Percentiles rank a stretch among this genome's conserved stretches.
Conservation (phyloP, 2,329 filamentous ascomycete species). For the Penicillium sp. region DNA sequence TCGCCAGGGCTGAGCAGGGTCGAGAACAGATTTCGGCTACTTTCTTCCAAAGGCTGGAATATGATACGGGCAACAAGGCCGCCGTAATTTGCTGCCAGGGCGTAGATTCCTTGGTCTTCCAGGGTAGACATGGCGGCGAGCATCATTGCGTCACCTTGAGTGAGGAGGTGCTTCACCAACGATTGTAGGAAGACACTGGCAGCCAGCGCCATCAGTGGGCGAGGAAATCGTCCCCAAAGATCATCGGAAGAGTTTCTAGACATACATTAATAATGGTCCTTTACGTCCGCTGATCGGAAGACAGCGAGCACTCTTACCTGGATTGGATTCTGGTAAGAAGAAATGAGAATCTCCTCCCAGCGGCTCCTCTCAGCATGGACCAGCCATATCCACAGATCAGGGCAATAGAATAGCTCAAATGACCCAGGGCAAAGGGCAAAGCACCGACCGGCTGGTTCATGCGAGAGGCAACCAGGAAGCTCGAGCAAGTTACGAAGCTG, state of each 20-base stretch:
- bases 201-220: constrained; percentile 69
- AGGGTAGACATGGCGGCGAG: constrained; percentile 76
- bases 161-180: constrained; percentile 87
- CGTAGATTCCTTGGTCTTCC: constrained; percentile 84
- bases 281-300: not conserved
- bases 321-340: constrained; percentile 50
- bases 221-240: constrained; percentile 64
- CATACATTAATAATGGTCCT: constrained; percentile 12
- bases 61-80: constrained; percentile 83
- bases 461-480: constrained; percentile 65
- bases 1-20: constrained; percentile 62
- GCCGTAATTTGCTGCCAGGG: constrained; percentile 91
- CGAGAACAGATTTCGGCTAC: constrained; percentile 85
- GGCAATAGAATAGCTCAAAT: constrained; percentile 71
- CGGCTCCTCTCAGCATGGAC: constrained; percentile 60
- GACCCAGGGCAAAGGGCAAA: constrained; percentile 85
- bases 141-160: constrained; percentile 89
- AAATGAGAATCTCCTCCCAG: constrained; percentile 67
- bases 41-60: constrained; percentile 95
- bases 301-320: constrained; percentile 37
- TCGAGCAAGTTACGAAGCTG: constrained; percentile 72
- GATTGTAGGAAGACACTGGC: constrained; percentile 86
- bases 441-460: constrained; percentile 64
- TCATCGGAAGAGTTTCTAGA: constrained; percentile 46
- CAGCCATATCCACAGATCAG: constrained; percentile 71